Conservation (phyloP, 305 asterid genomes). For the Fraxinus xanthoxyloides region DNA sequence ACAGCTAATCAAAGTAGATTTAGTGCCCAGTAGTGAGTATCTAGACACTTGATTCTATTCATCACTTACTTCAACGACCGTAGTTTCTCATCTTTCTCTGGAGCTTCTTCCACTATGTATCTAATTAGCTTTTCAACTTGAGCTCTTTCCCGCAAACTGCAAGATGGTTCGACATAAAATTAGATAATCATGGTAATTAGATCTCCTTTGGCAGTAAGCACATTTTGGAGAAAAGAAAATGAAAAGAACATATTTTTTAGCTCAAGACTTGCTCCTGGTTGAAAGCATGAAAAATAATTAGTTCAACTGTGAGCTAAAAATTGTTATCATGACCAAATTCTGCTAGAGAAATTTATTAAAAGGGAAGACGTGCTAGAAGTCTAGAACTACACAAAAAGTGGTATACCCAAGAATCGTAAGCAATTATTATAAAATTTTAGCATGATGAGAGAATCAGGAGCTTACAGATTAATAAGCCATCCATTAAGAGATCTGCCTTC, state of each 20-base stretch:
- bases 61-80: constrained; percentile 77
- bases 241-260: not conserved
- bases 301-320: not conserved
- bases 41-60: constrained; percentile 9
- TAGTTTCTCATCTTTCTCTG: constrained; percentile 70
- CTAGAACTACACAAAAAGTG: not conserved
- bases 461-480: constrained; percentile 90
- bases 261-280: not conserved
- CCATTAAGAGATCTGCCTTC: constrained; percentile 95
- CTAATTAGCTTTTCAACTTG: constrained; percentile 66
- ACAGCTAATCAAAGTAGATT: not conserved
- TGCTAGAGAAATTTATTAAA: not conserved
- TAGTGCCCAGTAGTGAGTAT: not conserved
- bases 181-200: not conserved
- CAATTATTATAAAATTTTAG: not conserved
- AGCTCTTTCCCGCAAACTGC: constrained; percentile 77
- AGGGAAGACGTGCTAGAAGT: not conserved
- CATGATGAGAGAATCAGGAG: constrained; percentile 21
- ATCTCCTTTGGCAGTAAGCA: too few relatives aligned
- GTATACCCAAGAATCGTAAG: constrained; percentile 8
- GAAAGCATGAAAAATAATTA: not conserved
- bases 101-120: constrained; percentile 77
- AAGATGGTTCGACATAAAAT: constrained; percentile 17
- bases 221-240: too few relatives aligned
- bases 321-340: constrained; percentile 14